Base-by-base conservation (phyloP, 805 yeast genomes). In the Myxozyma geophila region DNA sequence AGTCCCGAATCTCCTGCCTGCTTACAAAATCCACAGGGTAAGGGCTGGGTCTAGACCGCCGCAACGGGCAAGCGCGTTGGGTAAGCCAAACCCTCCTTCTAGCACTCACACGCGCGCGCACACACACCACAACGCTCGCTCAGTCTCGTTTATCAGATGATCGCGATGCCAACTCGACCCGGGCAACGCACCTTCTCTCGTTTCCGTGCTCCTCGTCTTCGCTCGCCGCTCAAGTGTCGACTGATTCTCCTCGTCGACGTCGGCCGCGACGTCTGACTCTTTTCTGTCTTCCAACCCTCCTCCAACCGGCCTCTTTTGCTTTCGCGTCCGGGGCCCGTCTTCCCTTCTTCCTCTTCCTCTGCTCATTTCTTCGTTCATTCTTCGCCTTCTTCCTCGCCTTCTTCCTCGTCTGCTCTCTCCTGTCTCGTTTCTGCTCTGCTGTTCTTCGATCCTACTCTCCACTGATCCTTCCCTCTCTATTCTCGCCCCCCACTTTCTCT, bases 151-250 rank as follows among this genome's bases (percentile, higher is more conserved):
- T 60, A 60, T 60, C 64, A 56, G 64, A 60, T 60, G 60, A 60
- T 60, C 64, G 64, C 59, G 64, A 60, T 60, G 10, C 53, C n/a
- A n/a, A 33, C 60, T 13, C 64, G 55, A 54, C 60, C 21, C 37
- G 52, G 19, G 56, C 13, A 17, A 17, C 41, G 10, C 50, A 17
- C n/a, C 43, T 21, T 15, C 36, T 12, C 59, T 44, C 43, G 43
- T 17, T 40, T 46, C 59, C 21, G 39, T 15, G 57, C 40, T 21
- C 46, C 17, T 23, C 43, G 57, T 41, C 57, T 19, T 8, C 23
- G 48, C 39, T 28, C 28, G 19, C 17, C 44, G 44, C 28, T 28
- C 28, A 28, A 5, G 28, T 28, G 28, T 28, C 28, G 28, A 28
- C 28, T 28, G 28, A 28, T 3, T 28, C 28, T 28, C 28, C 28